Conservation (phyloP, 2,329 filamentous ascomycete species). For the Coniella vitis region DNA sequence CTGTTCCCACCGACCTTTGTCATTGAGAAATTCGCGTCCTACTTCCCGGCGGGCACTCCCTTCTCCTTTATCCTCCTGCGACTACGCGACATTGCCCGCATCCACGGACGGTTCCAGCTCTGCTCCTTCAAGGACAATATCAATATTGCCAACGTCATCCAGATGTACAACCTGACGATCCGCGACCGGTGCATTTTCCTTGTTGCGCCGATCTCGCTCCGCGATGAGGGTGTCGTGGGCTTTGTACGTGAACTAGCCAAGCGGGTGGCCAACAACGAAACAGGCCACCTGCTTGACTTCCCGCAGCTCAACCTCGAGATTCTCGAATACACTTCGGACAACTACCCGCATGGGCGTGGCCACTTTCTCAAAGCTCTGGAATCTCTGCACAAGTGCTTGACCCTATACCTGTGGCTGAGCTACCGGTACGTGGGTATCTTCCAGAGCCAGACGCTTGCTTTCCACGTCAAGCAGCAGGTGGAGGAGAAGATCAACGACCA, state of each 20-base stretch:
- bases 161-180: slow-evolving; percentile 62
- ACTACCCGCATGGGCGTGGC: slow-evolving; percentile 31
- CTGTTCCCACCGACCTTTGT: slow-evolving; percentile 65
- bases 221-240: slow-evolving; percentile 37
- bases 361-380: slow-evolving; percentile 66
- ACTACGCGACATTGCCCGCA: slow-evolving; percentile 60
- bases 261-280: slow-evolving; percentile 60
- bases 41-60: slow-evolving; percentile 74
- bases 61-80: slow-evolving; percentile 77
- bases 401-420: slow-evolving; percentile 87
- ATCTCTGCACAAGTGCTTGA: slow-evolving; percentile 70
- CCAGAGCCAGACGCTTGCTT: slow-evolving; percentile 64
- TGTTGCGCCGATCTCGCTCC: slow-evolving; percentile 58
- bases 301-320: slow-evolving; percentile 63
- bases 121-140: slow-evolving; percentile 58
- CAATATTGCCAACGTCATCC: slow-evolving; percentile 65
- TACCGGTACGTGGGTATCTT: slow-evolving; percentile 84
- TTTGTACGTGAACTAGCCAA: slow-evolving; percentile 59
- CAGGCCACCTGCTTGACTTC: slow-evolving; percentile 66
- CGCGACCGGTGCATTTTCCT: slow-evolving; percentile 71
- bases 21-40: slow-evolving; percentile 69
- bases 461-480: slow-evolving; percentile 70
- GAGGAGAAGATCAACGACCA: slow-evolving; percentile 67
- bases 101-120: slow-evolving; percentile 63
- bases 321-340: slow-evolving; percentile 55